Conservation (phyloP, 1,139 yeast genomes). For the Magnusiomyces magnusii region DNA sequence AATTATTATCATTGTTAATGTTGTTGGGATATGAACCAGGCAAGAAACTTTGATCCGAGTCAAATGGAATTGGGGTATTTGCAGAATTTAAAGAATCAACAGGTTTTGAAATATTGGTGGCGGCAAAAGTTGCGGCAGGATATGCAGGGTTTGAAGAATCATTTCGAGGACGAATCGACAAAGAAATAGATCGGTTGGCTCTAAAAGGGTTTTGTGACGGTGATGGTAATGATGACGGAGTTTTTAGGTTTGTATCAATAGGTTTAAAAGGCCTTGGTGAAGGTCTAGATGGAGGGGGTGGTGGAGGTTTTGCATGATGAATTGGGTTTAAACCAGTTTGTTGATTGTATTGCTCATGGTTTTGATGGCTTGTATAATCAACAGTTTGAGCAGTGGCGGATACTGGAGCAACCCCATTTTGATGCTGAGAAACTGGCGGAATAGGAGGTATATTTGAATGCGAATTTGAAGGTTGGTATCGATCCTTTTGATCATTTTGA, state of each 20-base stretch:
- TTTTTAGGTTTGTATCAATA: too few relatives aligned
- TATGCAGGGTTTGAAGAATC: slow-evolving; percentile 1
- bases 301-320: not conserved
- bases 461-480: not conserved
- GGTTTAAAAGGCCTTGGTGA: not conserved
- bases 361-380: not conserved
- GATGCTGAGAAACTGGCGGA: not conserved
- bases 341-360: not conserved
- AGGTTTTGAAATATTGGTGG: not conserved
- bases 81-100: not conserved
- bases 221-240: not conserved
- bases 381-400: not conserved
- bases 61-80: not conserved
- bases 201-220: not conserved
- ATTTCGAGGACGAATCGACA: too few relatives aligned
- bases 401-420: not conserved
- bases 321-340: too few relatives aligned
- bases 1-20: not conserved
- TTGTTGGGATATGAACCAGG: not conserved
- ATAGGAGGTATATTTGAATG: not conserved
- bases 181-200: too few relatives aligned
- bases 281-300: not conserved
- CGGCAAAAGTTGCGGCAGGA: not conserved
- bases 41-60: not conserved
- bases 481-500: not conserved